Conservation (phyloP, 345 rosid genomes). For the Corymbia maculata region DNA sequence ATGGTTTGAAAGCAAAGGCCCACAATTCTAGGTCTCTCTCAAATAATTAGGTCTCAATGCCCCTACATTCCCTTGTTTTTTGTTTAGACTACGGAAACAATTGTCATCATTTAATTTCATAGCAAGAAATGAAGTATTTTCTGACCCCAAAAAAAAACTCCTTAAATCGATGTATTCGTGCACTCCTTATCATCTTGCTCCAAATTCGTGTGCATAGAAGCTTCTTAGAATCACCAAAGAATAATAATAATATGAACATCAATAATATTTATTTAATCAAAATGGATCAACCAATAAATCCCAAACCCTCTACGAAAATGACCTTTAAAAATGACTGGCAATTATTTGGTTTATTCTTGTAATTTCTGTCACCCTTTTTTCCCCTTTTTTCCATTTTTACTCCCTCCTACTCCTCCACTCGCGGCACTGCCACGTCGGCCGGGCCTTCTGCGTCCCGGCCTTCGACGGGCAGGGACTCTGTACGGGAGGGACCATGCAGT, state of each 20-base stretch:
- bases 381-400: background rate
- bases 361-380: background rate
- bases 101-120: too few species aligned
- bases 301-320: background rate
- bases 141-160: background rate
- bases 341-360: background rate
- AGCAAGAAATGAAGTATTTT: too few species aligned
- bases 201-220: background rate
- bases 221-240: background rate
- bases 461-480: slow-evolving; percentile 77
- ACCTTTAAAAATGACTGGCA: background rate
- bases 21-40: too few species aligned
- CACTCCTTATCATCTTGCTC: background rate
- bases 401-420: slow-evolving; percentile 19
- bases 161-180: background rate
- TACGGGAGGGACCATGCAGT: slow-evolving; percentile 87
- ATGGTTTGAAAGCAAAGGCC: background rate
- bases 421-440: slow-evolving; percentile 66
- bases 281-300: background rate
- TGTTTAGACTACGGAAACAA: too few species aligned
- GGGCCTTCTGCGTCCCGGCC: slow-evolving; percentile 64
- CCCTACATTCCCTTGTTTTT: too few species aligned
- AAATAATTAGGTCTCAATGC: too few species aligned
- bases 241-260: background rate
- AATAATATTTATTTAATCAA: background rate